Percentiles rank a stretch among this genome's conserved stretches.
These are phyloP conservation scores for Dioscorea zingiberensis DNA, from an alignment of 106 monocot genomes.

Conservation along the genomic window DNA sequence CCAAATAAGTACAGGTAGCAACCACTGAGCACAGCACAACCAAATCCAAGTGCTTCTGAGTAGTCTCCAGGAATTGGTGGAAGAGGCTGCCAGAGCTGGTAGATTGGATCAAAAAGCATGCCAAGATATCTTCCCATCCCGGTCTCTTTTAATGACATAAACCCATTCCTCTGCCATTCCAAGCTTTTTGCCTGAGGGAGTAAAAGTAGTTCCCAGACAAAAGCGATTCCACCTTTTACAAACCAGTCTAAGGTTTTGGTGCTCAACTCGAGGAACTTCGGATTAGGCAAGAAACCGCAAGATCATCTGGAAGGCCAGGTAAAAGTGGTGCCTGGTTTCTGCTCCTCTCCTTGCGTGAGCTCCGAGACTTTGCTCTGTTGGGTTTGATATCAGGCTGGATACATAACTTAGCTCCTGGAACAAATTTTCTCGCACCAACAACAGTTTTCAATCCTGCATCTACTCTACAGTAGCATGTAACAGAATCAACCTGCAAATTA, in stretches of 20 bases:
- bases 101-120: slow-evolving; percentile 29
- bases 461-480: slow-evolving; percentile 21
- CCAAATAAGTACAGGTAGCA: slow-evolving; percentile 31
- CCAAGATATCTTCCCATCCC: slow-evolving; percentile 29
- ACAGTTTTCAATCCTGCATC: slow-evolving; percentile 29
- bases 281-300: slow-evolving; percentile 25
- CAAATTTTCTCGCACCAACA: slow-evolving; percentile 27
- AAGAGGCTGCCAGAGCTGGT: slow-evolving; percentile 28
- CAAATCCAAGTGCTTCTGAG: slow-evolving; percentile 26
- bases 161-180: slow-evolving; percentile 33
- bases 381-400: slow-evolving; percentile 27
- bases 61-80: slow-evolving; percentile 30
- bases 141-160: slow-evolving; percentile 26
- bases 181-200: slow-evolving; percentile 21
- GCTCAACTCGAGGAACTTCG: slow-evolving; percentile 24
- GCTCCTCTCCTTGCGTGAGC: slow-evolving; percentile 16
- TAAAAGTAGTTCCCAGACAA: slow-evolving; percentile 22
- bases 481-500: slow-evolving; percentile 22
- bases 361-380: slow-evolving; percentile 7
- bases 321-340: slow-evolving; percentile 16
- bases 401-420: slow-evolving; percentile 28
- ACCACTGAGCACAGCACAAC: slow-evolving; percentile 31
- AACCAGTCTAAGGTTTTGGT: slow-evolving; percentile 22
- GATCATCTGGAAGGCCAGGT: slow-evolving; percentile 35
- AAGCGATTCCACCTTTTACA: slow-evolving; percentile 25